Percentiles rank a stretch among this genome's conserved stretches.
Evolutionary conservation across 352 stramenopile genomes (phyloP).

Genomic region (Phytophthora ramorum): DNA sequence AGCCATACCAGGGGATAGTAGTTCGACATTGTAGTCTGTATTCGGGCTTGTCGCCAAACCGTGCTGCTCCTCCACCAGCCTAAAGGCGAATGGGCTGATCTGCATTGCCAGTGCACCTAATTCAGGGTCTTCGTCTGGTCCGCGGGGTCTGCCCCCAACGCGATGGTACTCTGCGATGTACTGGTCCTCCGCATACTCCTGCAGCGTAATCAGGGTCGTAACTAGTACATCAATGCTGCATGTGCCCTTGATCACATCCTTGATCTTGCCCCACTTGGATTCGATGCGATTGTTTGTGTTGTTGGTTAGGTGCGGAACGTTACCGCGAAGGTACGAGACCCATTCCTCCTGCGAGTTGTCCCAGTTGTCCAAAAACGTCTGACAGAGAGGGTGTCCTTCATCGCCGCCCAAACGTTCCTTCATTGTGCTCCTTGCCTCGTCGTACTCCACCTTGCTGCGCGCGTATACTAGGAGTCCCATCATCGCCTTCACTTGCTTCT

Average conservation of each 20-base stretch:
- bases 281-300: slow-evolving; percentile 26
- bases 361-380: neutral
- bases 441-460: slow-evolving; percentile 1
- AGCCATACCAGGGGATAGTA: neutral
- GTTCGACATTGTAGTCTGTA: neutral
- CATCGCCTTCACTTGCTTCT: slow-evolving; percentile 3
- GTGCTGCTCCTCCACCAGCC: neutral
- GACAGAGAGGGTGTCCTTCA: neutral
- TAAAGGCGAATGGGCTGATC: neutral
- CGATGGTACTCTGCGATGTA: slow-evolving; percentile 14
- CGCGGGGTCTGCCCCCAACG: neutral
- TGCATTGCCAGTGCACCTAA: neutral
- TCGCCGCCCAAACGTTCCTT: neutral
- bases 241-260: slow-evolving; percentile 1
- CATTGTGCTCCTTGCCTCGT: neutral
- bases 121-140: neutral
- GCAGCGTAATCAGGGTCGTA: slow-evolving; percentile 2
- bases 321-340: slow-evolving; percentile 7
- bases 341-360: slow-evolving; percentile 9
- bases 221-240: too few species aligned
- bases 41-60: neutral
- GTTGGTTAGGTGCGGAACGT: slow-evolving; percentile 11
- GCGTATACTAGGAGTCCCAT: slow-evolving; percentile 7
- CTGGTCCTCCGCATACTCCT: slow-evolving; percentile 15
- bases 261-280: slow-evolving; percentile 14